Conservation (phyloP, 768 basidiomycete species). For the Auricularia cornea region DNA sequence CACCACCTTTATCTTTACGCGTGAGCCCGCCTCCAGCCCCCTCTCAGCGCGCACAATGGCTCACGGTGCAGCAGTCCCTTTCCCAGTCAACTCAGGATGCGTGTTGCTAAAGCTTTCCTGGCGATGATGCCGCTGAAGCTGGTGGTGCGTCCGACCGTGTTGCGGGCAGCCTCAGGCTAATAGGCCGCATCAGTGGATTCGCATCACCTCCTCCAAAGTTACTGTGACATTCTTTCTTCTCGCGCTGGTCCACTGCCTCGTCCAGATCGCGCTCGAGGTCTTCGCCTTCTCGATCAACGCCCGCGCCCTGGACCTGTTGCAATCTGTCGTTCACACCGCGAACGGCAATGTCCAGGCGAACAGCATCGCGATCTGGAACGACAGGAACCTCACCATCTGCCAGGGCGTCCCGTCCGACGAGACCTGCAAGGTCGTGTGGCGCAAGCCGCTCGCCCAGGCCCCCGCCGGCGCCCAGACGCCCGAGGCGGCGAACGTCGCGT, state of each 20-base stretch:
- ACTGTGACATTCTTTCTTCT: constrained; percentile 60
- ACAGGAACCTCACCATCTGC: constrained; percentile 49
- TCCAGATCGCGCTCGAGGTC: constrained; percentile 63
- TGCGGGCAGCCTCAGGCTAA: too few relatives aligned
- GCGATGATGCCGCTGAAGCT: neutral
- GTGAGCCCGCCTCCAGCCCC: neutral
- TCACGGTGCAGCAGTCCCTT: neutral
- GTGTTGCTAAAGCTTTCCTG: neutral
- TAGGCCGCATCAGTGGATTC: constrained; percentile 71
- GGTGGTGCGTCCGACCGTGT: neutral
- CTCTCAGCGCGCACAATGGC: neutral
- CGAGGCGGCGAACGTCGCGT: neutral
- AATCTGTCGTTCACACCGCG: neutral
- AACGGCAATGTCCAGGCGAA: constrained; percentile 38
- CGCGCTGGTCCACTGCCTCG: constrained; percentile 53
- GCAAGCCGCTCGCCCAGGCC: constrained; percentile 14
- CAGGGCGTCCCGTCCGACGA: constrained; percentile 36
- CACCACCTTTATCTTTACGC: neutral
- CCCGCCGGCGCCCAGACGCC: neutral
- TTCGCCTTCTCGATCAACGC: constrained; percentile 59
- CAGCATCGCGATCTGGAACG: constrained; percentile 42
- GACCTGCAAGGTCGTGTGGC: constrained; percentile 51
- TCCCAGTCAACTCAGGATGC: neutral
- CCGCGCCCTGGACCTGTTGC: constrained; percentile 44
- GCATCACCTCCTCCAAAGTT: constrained; percentile 58